Percentiles rank a stretch among this genome's conserved stretches.
Conservation (phyloP, 2,329 filamentous ascomycete genomes). For the Xenoacremonium recifei region DNA sequence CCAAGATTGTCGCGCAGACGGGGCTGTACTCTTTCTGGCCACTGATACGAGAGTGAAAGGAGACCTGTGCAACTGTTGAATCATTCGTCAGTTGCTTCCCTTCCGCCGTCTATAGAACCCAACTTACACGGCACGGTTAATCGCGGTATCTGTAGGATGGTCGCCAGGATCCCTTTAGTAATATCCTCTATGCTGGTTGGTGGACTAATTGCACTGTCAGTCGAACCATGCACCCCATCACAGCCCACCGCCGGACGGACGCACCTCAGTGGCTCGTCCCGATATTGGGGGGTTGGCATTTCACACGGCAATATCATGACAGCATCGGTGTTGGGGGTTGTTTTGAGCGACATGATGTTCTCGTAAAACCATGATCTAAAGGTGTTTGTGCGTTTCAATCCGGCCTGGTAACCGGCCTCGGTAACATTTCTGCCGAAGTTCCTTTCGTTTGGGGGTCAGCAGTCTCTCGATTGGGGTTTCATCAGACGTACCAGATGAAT, state of each 20-base stretch:
- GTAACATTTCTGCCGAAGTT: constrained; percentile 19
- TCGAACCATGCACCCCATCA: constrained; percentile 5
- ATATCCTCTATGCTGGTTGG: constrained; percentile 25
- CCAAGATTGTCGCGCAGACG: constrained; percentile 30
- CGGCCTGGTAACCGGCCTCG: constrained; percentile 17
- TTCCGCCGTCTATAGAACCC: not conserved
- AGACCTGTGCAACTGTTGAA: constrained; percentile 27
- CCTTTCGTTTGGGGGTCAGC: constrained; percentile 17
- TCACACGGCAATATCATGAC: constrained; percentile 30
- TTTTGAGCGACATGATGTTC: constrained; percentile 20
- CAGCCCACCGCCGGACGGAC: constrained; percentile 16
- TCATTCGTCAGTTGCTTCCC: constrained; percentile 9
- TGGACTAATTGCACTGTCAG: constrained; percentile 24
- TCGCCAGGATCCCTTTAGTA: constrained; percentile 24
- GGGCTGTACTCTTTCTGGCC: constrained; percentile 27
- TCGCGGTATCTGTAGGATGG: constrained; percentile 29
- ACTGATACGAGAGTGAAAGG: constrained; percentile 30
- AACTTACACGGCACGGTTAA: constrained; percentile 35
- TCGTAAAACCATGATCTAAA: constrained; percentile 33
- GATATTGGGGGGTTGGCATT: constrained; percentile 19
- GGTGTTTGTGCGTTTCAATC: constrained; percentile 25
- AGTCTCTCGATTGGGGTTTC: not conserved
- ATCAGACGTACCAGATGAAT: constrained; percentile 27
- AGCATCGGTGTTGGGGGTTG: constrained; percentile 16
- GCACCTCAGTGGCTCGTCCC: constrained; percentile 26